Percentiles rank a stretch among this genome's conserved stretches.
phyloP scores from a whole-genome alignment of 805 yeast species.

The Kodamaea laetipori region DNA sequence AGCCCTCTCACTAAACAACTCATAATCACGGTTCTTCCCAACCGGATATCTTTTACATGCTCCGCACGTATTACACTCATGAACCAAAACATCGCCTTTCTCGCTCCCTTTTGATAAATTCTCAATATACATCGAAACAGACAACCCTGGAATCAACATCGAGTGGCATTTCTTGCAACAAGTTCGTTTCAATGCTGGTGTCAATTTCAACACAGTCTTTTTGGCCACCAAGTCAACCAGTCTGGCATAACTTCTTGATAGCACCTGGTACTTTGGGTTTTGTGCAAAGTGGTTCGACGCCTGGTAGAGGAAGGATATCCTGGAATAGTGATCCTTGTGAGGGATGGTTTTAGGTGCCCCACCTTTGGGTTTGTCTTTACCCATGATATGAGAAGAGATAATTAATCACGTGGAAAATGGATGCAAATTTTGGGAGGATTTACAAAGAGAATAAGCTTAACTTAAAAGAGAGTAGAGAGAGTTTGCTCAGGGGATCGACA shows the following conservation, averaged over 20 bases:
- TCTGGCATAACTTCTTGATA: conserved; percentile 59
- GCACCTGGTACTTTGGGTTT: conserved; percentile 31
- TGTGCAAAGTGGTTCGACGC: conserved; percentile 45
- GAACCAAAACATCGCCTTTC: conserved; percentile 49
- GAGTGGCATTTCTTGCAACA: conserved; percentile 69
- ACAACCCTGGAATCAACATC: conserved; percentile 50
- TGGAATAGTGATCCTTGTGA: conserved; percentile 58
- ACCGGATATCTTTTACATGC: conserved; percentile 57
- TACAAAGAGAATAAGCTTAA: too few relatives aligned
- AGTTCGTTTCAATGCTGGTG: conserved; percentile 66
- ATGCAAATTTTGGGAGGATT: too few relatives aligned
- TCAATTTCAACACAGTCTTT: conserved; percentile 63
- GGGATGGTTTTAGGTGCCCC: conserved; percentile 44
- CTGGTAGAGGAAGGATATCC: conserved; percentile 63
- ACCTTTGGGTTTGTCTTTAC: conserved; percentile 7
- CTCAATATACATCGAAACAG: conserved; percentile 39
- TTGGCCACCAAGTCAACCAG: conserved; percentile 64
- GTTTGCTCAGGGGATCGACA: too few relatives aligned
- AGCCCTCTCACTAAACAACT: conserved; percentile 46
- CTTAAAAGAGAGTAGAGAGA: too few relatives aligned
- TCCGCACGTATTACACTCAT: conserved; percentile 57
- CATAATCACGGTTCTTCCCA: conserved; percentile 55
- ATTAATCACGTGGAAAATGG: too few relatives aligned
- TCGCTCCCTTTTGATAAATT: conserved; percentile 41
- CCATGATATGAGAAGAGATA: not conserved